Conservation (phyloP, 768 basidiomycete species). For the Boletus vinaceobasis region DNA sequence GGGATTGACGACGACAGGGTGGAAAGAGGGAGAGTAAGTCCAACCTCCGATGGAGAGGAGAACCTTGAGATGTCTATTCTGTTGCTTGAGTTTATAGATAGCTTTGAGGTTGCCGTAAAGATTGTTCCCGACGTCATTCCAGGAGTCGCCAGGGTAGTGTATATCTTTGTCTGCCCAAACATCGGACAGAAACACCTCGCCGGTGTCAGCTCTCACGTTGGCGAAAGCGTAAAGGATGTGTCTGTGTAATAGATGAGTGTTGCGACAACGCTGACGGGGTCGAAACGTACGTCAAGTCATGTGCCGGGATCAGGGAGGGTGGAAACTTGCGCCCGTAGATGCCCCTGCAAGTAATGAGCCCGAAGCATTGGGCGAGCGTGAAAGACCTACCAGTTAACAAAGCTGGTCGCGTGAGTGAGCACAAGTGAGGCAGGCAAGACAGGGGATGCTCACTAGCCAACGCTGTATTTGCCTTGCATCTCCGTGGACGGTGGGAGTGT, state of each 20-base stretch:
- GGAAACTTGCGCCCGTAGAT: conserved; percentile 94
- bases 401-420: conserved; percentile 39
- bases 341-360: conserved; percentile 53
- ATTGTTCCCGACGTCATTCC: conserved; percentile 89
- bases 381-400: conserved; percentile 65
- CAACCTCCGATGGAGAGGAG: conserved; percentile 93
- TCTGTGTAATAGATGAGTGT: conserved; percentile 34
- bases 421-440: conserved; percentile 5
- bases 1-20: conserved; percentile 70
- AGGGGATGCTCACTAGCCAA: conserved; percentile 66
- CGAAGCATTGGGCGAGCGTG: background rate
- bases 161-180: conserved; percentile 96
- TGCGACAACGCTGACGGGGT: background rate
- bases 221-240: conserved; percentile 95
- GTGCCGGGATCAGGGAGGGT: conserved; percentile 75
- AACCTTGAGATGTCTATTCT: conserved; percentile 74
- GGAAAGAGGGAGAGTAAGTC: conserved; percentile 88
- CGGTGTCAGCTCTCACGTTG: conserved; percentile 76
- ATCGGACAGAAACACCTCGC: conserved; percentile 87
- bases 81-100: conserved; percentile 86
- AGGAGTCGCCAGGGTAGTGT: conserved; percentile 91
- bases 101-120: conserved; percentile 96
- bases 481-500: conserved; percentile 33
- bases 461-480: conserved; percentile 60
- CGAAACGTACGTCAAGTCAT: conserved; percentile 76